A percentile compares a stretch with the other conserved stretches of the same genome.
Evolutionary conservation across 495 filamentous ascomycete genomes (phyloP).

Genomic region (Penicillium manginii): DNA sequence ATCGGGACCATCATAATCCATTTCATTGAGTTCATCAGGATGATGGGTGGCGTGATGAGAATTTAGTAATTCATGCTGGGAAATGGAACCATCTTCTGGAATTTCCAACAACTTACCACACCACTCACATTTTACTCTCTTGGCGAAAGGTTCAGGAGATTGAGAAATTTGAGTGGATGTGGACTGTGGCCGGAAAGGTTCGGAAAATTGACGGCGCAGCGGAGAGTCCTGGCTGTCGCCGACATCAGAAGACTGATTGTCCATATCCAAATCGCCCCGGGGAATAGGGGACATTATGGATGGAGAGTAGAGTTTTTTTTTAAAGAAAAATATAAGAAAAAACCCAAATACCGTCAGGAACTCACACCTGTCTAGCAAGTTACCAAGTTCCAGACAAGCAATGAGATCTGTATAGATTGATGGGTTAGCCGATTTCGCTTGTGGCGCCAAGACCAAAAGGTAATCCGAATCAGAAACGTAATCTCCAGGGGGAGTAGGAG

Average conservation of each 20-base stretch:
- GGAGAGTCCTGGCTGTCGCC: constrained; percentile 47
- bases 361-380: not conserved
- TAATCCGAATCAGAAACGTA: constrained; percentile 38
- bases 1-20: constrained; percentile 27
- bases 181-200: constrained; percentile 41
- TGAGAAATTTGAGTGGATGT: constrained; percentile 43
- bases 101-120: constrained; percentile 42
- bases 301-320: not conserved
- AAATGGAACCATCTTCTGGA: constrained; percentile 27
- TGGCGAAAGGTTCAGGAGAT: constrained; percentile 36
- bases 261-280: constrained; percentile 41
- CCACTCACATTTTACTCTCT: constrained; percentile 38
- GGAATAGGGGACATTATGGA: constrained; percentile 37
- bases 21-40: constrained; percentile 29
- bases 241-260: constrained; percentile 46
- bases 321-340: not conserved
- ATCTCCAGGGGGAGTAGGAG: constrained; percentile 25
- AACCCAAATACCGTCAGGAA: not conserved
- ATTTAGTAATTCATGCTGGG: constrained; percentile 36
- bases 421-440: constrained; percentile 46
- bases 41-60: constrained; percentile 39
- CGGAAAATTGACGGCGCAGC: constrained; percentile 50
- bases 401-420: constrained; percentile 36
- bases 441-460: constrained; percentile 45
- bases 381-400: not conserved